phyloP scores from a whole-genome alignment of 176 grass and related monocot genomes.

The Poa annua region DNA sequence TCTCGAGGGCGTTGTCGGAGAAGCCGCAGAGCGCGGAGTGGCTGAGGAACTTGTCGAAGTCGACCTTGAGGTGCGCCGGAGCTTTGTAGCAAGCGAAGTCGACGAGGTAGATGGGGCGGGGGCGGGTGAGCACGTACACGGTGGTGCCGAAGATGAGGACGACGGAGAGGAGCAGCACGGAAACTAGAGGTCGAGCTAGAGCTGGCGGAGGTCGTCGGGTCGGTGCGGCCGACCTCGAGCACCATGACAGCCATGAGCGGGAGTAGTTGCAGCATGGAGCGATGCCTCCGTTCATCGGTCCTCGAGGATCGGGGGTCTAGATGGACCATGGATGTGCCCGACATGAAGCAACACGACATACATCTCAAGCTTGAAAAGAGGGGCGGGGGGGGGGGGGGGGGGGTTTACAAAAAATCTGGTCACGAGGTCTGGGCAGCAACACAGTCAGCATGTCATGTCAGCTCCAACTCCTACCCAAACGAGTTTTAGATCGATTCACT shows the following conservation, averaged over 20 bases:
- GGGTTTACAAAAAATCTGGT: no score
- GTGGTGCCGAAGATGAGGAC: conserved; percentile 88
- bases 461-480: no score
- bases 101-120: conserved; percentile 77
- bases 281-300: conserved; percentile 45
- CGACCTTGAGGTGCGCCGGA: conserved; percentile 54
- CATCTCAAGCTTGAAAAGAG: no score
- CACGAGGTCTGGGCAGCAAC: no score
- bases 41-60: conserved; percentile 60
- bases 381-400: no score
- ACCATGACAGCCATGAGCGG: conserved; percentile 88
- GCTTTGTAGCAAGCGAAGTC: conserved; percentile 89
- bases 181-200: conserved; percentile 89
- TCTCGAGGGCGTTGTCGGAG: conserved; percentile 72
- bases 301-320: conserved; percentile 1
- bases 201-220: conserved; percentile 76
- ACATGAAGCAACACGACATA: no score
- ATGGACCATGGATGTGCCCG: no score
- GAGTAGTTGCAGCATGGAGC: conserved; percentile 50
- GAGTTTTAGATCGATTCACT: no score
- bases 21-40: conserved; percentile 71
- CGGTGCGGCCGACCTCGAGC: conserved; percentile 81
- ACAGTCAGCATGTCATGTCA: no score
- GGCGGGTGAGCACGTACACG: conserved; percentile 76
- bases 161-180: conserved; percentile 76